Conservation (phyloP, 805 yeast genomes). For the Schwanniomyces yamadae region DNA sequence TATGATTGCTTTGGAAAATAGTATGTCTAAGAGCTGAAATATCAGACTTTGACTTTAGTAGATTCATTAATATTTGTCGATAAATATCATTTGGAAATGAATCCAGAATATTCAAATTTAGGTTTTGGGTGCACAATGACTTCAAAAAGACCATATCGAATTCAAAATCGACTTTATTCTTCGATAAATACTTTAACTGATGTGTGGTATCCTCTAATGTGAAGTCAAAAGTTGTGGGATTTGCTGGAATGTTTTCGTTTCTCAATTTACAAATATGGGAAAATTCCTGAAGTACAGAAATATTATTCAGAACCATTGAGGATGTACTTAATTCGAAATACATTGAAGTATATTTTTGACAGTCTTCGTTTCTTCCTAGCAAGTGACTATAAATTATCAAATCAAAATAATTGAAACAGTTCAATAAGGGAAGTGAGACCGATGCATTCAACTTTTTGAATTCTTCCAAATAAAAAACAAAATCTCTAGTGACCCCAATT, state of each 20-base stretch:
- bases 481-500: constrained; percentile 59
- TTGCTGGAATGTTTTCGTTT: neutral
- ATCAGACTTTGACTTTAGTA: constrained; percentile 3
- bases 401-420: constrained; percentile 16
- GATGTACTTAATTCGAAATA: neutral
- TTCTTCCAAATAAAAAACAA: constrained; percentile 54
- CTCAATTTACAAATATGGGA: neutral
- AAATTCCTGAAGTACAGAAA: neutral
- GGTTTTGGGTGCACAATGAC: neutral
- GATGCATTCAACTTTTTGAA: constrained; percentile 37
- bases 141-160: constrained; percentile 2
- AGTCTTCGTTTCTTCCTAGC: neutral
- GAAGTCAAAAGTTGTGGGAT: neutral
- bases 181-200: neutral
- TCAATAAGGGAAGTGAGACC: constrained; percentile 22
- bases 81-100: neutral
- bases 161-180: neutral
- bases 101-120: neutral
- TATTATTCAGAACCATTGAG: neutral
- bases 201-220: neutral
- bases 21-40: neutral
- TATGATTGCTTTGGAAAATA: neutral
- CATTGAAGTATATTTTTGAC: neutral
- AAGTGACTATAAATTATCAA: constrained; percentile 15
- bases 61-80: constrained; percentile 2